Percentiles rank a stretch among this genome's conserved stretches.
Evolutionary conservation across 2,329 filamentous ascomycete genomes (phyloP).

Genomic region (Paecilomyces variotii): DNA sequence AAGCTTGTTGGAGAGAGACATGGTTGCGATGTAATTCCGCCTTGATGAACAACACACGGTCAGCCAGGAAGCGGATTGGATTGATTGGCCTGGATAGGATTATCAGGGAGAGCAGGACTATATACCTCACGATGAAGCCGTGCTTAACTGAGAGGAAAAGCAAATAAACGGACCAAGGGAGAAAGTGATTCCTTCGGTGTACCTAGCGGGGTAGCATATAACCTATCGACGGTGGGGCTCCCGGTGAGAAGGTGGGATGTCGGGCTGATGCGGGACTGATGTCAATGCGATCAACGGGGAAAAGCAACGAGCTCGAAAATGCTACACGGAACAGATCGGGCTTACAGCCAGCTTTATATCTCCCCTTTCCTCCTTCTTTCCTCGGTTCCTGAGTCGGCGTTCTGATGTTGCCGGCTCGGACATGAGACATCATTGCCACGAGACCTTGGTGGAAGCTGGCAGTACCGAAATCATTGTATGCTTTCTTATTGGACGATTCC

Average conservation of each 20-base stretch:
- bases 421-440: background rate
- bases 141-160: background rate
- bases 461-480: background rate
- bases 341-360: constrained; percentile 6
- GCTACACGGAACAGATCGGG: constrained; percentile 22
- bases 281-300: constrained; percentile 17
- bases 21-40: constrained; percentile 29
- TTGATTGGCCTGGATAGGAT: background rate
- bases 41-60: background rate
- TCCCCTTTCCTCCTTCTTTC: background rate
- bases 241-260: constrained; percentile 19
- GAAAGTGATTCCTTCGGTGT: background rate
- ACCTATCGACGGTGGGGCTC: constrained; percentile 10
- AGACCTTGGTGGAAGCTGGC: background rate
- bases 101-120: background rate
- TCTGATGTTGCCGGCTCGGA: background rate
- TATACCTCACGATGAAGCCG: background rate
- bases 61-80: background rate
- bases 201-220: background rate
- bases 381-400: background rate
- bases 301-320: background rate
- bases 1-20: constrained; percentile 99
- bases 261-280: constrained; percentile 37
- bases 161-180: background rate
- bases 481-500: background rate